Evolutionary conservation across 495 filamentous ascomycete genomes (phyloP).

Genomic region (Talaromyces thailandensis): DNA sequence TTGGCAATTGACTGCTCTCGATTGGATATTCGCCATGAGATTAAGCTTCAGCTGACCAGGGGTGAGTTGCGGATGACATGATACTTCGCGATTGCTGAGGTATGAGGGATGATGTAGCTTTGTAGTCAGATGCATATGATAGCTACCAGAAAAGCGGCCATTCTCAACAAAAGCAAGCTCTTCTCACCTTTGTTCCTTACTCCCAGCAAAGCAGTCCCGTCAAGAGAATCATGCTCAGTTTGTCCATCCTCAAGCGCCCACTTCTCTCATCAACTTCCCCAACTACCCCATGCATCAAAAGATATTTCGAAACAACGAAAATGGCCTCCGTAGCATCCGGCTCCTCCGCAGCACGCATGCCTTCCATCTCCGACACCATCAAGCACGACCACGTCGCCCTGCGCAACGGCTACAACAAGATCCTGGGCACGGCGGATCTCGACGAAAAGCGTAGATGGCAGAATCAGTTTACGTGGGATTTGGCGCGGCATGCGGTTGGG

Average conservation of each 20-base stretch:
- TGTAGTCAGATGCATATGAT: not conserved
- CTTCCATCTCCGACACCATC: slow-evolving; percentile 39
- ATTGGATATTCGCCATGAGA: too few relatives aligned
- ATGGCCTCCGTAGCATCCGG: not conserved
- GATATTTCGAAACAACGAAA: not conserved
- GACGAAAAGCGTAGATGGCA: slow-evolving; percentile 45
- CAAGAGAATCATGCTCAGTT: not conserved
- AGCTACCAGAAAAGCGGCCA: not conserved
- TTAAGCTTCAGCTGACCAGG: too few relatives aligned
- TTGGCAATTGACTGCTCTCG: not conserved
- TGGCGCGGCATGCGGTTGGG: slow-evolving; percentile 50
- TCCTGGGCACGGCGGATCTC: slow-evolving; percentile 35
- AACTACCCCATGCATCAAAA: too few relatives aligned
- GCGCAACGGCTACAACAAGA: slow-evolving; percentile 44
- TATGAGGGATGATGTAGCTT: not conserved
- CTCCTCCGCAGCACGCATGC: not conserved
- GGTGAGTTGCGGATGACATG: not conserved
- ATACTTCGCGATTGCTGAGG: too few relatives aligned
- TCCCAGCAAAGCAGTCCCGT: not conserved
- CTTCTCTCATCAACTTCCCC: not conserved
- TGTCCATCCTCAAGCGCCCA: not conserved
- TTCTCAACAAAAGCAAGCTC: not conserved
- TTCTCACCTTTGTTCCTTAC: not conserved
- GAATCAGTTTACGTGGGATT: slow-evolving; percentile 60
- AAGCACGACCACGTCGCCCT: slow-evolving; percentile 53